Base-by-base conservation (phyloP, 1,139 yeast genomes). In the Pichia sp. region DNA sequence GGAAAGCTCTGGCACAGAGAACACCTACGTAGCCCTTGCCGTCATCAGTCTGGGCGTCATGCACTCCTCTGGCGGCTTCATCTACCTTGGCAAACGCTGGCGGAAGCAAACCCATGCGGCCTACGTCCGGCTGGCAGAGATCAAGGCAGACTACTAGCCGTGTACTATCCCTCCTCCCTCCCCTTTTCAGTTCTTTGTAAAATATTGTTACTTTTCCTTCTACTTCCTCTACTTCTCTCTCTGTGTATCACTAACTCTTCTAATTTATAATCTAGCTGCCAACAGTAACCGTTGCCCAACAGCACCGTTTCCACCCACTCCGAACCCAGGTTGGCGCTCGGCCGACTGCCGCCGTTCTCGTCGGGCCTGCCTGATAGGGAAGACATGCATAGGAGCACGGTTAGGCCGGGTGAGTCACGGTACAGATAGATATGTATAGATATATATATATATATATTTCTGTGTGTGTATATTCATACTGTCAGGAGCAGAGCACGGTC, bases 21-120 rank as follows among this genome's bases (percentile, higher is more conserved):
- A 70, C 55, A 71, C 75, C 1, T 72, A 73, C 53, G 70, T 72
- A 36, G 70, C 71, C 2, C 67, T 74, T 61, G 76, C 75, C 7
- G 73, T 69, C 11, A 57, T 74, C 23, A 71, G 72, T 34, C 63
- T 71, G 16, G 61, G 64, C 23, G 54, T 72, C 16, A 68, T 69
- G 71, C 68, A 73, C 66, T 45, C 58, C 36, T 60, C 70, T 7
- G 58, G 67, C 2, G 72, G 74, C 4, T 67, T 72, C 55, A 68
- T 74, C 16, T 59, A 61, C 43, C 73, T 66, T 60, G 78, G 78
- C 5, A 73, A 74, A 57, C 55, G 62, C 29, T 72, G 74, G 62
- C 65, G 79, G 53, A 61, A 59, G 40, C 64, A 69, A 68, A 75
- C 78, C n/a, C 73, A 62, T 47, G 23, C 32, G 3, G 45, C 54